These are phyloP conservation scores for Lachancea kluyveri DNA, from an alignment of 805 yeast genomes.

Conservation along the genomic window DNA sequence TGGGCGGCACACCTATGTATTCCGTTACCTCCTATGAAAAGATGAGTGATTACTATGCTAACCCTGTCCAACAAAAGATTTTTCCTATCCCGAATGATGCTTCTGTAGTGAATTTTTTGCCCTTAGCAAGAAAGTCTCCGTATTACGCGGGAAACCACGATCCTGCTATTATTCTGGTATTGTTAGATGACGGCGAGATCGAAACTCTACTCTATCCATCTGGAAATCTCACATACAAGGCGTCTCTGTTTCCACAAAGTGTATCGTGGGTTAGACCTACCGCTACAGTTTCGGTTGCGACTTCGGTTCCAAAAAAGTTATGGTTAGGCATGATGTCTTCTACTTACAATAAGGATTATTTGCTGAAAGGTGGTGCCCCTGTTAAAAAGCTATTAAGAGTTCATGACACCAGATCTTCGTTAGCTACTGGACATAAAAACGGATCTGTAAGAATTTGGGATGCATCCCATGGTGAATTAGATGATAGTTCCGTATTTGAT, in stretches of 20 bases:
- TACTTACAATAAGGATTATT: slow-evolving; percentile 35
- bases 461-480: slow-evolving; percentile 68
- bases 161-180: slow-evolving; percentile 57
- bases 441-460: slow-evolving; percentile 84
- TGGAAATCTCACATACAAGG: slow-evolving; percentile 45
- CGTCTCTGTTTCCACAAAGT: slow-evolving; percentile 72
- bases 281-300: slow-evolving; percentile 48
- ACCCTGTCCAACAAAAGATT: slow-evolving; percentile 48
- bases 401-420: slow-evolving; percentile 46
- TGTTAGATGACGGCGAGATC: slow-evolving; percentile 59
- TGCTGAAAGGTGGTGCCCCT: slow-evolving; percentile 80
- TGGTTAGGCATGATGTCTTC: slow-evolving; percentile 76
- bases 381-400: slow-evolving; percentile 42
- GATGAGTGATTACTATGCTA: slow-evolving; percentile 71
- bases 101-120: slow-evolving; percentile 40
- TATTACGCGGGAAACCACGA: slow-evolving; percentile 76
- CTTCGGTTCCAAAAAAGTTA: slow-evolving; percentile 52
- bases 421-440: slow-evolving; percentile 81
- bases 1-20: slow-evolving; percentile 75
- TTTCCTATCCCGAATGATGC: slow-evolving; percentile 48
- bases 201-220: slow-evolving; percentile 54
- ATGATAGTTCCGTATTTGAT: slow-evolving; percentile 52
- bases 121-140: slow-evolving; percentile 61
- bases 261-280: slow-evolving; percentile 74
- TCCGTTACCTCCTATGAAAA: slow-evolving; percentile 76